These are phyloP conservation scores for Apocynum venetum DNA, from an alignment of 257 asterid genomes.

Conservation along the genomic window DNA sequence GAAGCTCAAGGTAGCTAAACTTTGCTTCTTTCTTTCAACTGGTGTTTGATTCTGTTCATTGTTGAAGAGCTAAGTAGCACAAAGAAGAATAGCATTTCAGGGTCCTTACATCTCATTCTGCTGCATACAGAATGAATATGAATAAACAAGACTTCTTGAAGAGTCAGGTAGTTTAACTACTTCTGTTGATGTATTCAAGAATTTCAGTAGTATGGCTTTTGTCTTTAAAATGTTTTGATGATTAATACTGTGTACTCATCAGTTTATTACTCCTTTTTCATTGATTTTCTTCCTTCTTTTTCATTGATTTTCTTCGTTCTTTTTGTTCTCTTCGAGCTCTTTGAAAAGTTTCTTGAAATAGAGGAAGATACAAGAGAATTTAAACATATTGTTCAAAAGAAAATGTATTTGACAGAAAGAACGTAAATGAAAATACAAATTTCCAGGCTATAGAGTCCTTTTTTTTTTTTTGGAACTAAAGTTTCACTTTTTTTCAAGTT, in stretches of 20 bases:
- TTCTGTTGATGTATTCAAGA: not conserved
- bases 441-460: not conserved
- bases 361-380: not conserved
- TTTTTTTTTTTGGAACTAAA: not conserved
- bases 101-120: not conserved
- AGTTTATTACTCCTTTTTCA: not conserved
- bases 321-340: not conserved
- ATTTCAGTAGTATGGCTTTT: not conserved
- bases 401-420: not conserved
- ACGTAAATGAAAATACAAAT: too few species aligned
- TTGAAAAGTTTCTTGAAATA: not conserved
- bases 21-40: not conserved
- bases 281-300: not conserved
- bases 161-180: conserved; percentile 42
- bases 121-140: conserved; percentile 42
- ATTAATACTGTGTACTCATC: not conserved
- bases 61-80: not conserved
- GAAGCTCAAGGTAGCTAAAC: not conserved
- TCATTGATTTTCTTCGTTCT: not conserved
- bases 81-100: not conserved
- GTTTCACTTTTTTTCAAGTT: not conserved
- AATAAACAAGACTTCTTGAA: conserved; percentile 54
- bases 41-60: not conserved
- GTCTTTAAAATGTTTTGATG: not conserved
- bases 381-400: not conserved